Evolutionary conservation across 2,329 filamentous ascomycete species (phyloP), one percentile per base, ranked within the genome.

Genomic region (Penicillium glabrum): DNA sequence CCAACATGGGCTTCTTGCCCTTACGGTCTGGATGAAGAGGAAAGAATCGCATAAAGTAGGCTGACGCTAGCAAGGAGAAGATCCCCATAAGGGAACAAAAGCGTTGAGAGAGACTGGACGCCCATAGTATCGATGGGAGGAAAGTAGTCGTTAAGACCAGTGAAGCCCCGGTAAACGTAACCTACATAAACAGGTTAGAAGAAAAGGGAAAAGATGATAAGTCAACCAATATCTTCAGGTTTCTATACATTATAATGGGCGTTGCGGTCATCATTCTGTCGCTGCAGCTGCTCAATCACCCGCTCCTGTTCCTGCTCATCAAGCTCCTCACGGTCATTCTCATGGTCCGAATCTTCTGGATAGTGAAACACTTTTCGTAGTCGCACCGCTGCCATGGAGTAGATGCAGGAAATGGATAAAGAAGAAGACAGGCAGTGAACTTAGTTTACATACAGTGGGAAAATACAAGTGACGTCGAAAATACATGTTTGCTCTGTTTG

Each of bases 301-400:
- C 61, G 68, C 51, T 79, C 77, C 60, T 79, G 77, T 59, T 79
- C 74, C 82, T 93, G 83, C 75, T 93, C 89, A 71, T 95, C 91
- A 58, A 95, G 79, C 54, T 86, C 83, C 63, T 86, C 82, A 13
- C 83, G 80, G 35, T 83, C 80, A 60, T 83, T 79, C 45, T 78
- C 77, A 60, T 41, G 39, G 19, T 81, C 79, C 47, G 82, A 80
- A 66, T 89, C 86, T 55, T 79, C 75, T 5, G 89, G 89, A 75
- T 93, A 95, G 59, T 83, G 84, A 75, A 96, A 95, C 9, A 89
- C 88, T 67, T 84, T 88, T 67, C 92, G 87, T 45, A 95, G 79
- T 61, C 89, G 86, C 51, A 89, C 79, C 41, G 82, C 75, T 54
- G 79, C 77, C 80, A 82, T 66, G 47, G 46, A 45, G 45, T 48